Evolutionary conservation across 2,329 filamentous ascomycete species (phyloP).

Genomic region (Tolypocladium inflatum): DNA sequence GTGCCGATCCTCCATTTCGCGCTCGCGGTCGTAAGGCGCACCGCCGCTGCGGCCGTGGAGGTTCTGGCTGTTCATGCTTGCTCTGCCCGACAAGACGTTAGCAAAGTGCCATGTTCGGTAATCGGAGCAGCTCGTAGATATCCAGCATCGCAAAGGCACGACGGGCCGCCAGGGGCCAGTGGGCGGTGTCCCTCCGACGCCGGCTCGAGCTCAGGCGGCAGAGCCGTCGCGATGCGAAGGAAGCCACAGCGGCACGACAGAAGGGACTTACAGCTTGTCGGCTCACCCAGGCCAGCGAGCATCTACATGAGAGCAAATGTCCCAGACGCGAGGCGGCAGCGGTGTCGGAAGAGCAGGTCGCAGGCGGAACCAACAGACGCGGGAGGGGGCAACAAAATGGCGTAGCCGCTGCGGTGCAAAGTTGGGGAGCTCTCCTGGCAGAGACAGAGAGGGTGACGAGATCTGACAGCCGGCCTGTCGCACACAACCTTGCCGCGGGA

Average conservation of each 20-base stretch:
- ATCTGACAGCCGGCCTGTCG: conserved; percentile 16
- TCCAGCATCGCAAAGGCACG: background rate
- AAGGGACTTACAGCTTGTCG: conserved; percentile 23
- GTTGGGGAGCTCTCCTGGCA: conserved; percentile 23
- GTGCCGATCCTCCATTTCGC: conserved; percentile 38
- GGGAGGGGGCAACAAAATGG: background rate
- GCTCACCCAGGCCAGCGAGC: conserved; percentile 18
- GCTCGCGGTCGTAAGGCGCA: conserved; percentile 37
- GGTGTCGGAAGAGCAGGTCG: background rate
- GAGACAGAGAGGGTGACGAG: conserved; percentile 20
- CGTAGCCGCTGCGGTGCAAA: conserved; percentile 17
- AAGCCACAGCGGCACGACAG: conserved; percentile 5
- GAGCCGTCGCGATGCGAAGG: conserved; percentile 10
- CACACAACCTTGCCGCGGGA: conserved; percentile 16
- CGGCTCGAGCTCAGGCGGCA: background rate
- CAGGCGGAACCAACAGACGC: background rate
- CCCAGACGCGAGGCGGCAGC: conserved; percentile 1
- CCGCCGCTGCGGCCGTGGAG: conserved; percentile 29
- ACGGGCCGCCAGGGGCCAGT: background rate
- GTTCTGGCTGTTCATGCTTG: conserved; percentile 37
- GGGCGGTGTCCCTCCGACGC: background rate
- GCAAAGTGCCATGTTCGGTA: background rate
- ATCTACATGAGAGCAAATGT: conserved; percentile 25
- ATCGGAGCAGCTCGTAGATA: background rate
- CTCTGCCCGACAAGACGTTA: conserved; percentile 4